Evolutionary conservation across 2,329 filamentous ascomycete species (phyloP).

Genomic region (Trichoderma endophyticum): DNA sequence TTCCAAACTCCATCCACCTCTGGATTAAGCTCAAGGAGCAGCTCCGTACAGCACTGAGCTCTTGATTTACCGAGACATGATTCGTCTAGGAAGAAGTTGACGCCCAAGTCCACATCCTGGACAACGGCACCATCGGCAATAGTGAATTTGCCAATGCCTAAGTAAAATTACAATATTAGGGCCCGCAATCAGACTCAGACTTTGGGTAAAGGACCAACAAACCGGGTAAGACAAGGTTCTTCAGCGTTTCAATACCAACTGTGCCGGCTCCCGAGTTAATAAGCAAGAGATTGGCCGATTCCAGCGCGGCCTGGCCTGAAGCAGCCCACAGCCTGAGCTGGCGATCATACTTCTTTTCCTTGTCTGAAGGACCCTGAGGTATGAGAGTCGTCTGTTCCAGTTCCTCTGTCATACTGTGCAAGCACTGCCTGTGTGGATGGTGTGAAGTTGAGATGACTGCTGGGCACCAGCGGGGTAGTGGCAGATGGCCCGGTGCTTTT

Average conservation of each 20-base stretch:
- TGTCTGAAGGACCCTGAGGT: slow-evolving; percentile 54
- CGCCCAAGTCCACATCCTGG: slow-evolving; percentile 78
- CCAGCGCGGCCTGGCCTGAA: slow-evolving; percentile 82
- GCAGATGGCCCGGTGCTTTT: neutral
- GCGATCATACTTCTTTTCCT: slow-evolving; percentile 82
- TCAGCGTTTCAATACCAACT: slow-evolving; percentile 85
- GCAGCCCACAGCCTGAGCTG: slow-evolving; percentile 95
- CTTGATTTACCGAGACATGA: slow-evolving; percentile 71
- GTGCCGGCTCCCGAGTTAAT: slow-evolving; percentile 85
- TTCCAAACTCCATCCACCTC: slow-evolving; percentile 79
- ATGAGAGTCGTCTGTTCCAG: slow-evolving; percentile 31
- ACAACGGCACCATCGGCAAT: slow-evolving; percentile 81
- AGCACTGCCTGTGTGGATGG: neutral
- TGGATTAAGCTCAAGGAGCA: slow-evolving; percentile 85
- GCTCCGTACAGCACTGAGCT: slow-evolving; percentile 71
- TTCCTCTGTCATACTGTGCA: slow-evolving; percentile 28
- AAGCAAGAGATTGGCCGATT: slow-evolving; percentile 86
- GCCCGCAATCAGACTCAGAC: neutral
- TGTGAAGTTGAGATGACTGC: neutral
- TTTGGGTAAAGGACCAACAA: slow-evolving; percentile 22
- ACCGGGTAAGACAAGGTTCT: slow-evolving; percentile 94
- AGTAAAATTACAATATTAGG: neutral
- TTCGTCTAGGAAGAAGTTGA: slow-evolving; percentile 95
- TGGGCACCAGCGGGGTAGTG: neutral
- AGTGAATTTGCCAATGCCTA: slow-evolving; percentile 83